A percentile compares a stretch with the other conserved stretches of the same genome.
These are phyloP conservation scores for Lichtheimia ornata DNA, from an alignment of 371 early-diverging fungal species.

Conservation along the genomic window DNA sequence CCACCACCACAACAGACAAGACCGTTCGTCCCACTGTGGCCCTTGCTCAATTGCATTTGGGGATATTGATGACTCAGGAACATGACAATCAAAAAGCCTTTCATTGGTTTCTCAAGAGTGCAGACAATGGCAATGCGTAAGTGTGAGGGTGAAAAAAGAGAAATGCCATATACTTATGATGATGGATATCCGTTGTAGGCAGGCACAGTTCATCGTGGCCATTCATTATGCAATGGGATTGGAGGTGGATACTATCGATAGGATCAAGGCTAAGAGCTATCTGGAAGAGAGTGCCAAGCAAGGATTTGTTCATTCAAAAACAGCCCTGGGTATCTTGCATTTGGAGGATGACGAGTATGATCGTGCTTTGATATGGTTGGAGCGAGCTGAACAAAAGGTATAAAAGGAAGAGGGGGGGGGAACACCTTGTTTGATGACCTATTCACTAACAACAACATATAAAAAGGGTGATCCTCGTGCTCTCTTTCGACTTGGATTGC, in stretches of 20 bases:
- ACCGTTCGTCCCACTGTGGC: slow-evolving; percentile 45
- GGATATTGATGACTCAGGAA: slow-evolving; percentile 19
- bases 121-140: slow-evolving; percentile 28
- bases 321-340: slow-evolving; percentile 35
- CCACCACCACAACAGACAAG: slow-evolving; percentile 44
- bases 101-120: slow-evolving; percentile 31
- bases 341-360: slow-evolving; percentile 24
- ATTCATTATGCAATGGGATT: slow-evolving; percentile 26
- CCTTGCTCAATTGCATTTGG: slow-evolving; percentile 28
- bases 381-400: slow-evolving; percentile 39
- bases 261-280: slow-evolving; percentile 24
- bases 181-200: slow-evolving; percentile 15
- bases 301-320: slow-evolving; percentile 40
- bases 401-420: slow-evolving; percentile 10
- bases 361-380: slow-evolving; percentile 40
- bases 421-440: neutral
- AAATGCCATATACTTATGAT: neutral
- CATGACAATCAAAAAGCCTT: slow-evolving; percentile 15
- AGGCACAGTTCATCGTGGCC: slow-evolving; percentile 30
- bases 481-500: slow-evolving; percentile 37
- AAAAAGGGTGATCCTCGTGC: slow-evolving; percentile 38
- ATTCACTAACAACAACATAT: neutral
- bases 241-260: slow-evolving; percentile 14
- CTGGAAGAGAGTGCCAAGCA: slow-evolving; percentile 40
- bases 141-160: slow-evolving; percentile 5